Percentiles rank a stretch among this genome's conserved stretches.
phyloP scores from a whole-genome alignment of 2,329 filamentous ascomycete genomes.

The Aspergillus fumigatus region DNA sequence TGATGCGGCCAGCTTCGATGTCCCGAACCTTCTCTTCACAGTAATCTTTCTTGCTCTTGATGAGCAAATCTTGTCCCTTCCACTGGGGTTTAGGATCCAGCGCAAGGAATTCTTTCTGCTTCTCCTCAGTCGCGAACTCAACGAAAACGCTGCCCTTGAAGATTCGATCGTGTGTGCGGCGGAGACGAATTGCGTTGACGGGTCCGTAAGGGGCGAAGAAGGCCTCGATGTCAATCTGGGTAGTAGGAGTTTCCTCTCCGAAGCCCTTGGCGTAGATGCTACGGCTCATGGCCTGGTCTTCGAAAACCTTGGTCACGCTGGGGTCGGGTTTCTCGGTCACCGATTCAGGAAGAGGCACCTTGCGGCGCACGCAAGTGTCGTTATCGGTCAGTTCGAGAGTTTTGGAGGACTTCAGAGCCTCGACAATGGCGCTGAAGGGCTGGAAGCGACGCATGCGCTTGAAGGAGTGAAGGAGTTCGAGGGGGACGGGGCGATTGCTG shows the following conservation, averaged over 20 bases:
- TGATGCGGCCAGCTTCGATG: constrained; percentile 66
- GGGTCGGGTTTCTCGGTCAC: constrained; percentile 52
- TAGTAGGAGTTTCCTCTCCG: constrained; percentile 73
- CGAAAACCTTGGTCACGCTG: constrained; percentile 51
- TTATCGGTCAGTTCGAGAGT: constrained; percentile 69
- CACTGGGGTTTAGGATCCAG: constrained; percentile 78
- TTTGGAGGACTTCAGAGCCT: constrained; percentile 73
- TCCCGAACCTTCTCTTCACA: constrained; percentile 70
- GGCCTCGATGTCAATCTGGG: constrained; percentile 89
- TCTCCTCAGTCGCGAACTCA: constrained; percentile 78
- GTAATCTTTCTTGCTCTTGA: constrained; percentile 87
- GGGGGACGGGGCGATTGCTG: constrained; percentile 67
- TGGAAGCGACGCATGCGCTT: constrained; percentile 96
- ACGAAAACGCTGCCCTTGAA: constrained; percentile 99
- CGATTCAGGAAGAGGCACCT: constrained; percentile 59
- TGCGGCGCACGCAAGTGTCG: constrained; percentile 70
- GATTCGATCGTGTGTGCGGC: constrained; percentile 63
- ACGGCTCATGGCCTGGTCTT: constrained; percentile 63
- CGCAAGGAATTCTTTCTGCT: constrained; percentile 72
- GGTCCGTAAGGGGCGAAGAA: constrained; percentile 82
- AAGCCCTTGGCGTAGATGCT: constrained; percentile 95
- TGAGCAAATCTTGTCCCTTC: constrained; percentile 71
- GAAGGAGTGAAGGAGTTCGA: constrained; percentile 78
- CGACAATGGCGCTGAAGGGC: constrained; percentile 76
- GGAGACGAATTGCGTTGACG: constrained; percentile 78